Evolutionary conservation across 208 protist genomes (phyloP).

Genomic region (Leishmania major): DNA sequence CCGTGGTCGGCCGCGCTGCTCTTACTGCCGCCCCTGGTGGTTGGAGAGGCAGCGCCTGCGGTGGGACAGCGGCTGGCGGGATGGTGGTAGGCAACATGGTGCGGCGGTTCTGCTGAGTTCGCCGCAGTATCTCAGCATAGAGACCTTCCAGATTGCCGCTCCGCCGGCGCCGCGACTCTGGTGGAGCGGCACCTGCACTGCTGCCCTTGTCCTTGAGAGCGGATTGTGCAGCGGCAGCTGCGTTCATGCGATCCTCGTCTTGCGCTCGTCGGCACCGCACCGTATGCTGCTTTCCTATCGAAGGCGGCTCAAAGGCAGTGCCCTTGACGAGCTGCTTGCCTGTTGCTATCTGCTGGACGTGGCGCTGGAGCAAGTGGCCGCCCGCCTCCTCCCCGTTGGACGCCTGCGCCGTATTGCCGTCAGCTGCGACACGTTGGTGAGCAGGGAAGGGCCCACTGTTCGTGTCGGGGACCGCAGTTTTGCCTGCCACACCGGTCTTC

Average conservation of each 20-base stretch:
- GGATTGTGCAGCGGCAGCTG: background rate
- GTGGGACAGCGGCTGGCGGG: background rate
- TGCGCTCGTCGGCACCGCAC: conserved; percentile 7
- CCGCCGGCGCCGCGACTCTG: background rate
- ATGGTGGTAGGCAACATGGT: conserved; percentile 12
- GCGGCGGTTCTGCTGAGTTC: conserved; percentile 25
- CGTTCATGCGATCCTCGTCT: background rate
- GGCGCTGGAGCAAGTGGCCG: conserved; percentile 45
- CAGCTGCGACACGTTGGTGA: conserved; percentile 3
- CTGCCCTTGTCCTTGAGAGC: background rate
- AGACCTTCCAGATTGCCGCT: background rate
- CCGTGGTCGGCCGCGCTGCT: background rate
- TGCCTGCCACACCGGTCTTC: background rate
- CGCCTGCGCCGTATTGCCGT: background rate
- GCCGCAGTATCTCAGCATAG: conserved; percentile 24
- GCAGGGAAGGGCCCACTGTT: conserved; percentile 28
- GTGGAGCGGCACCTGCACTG: background rate
- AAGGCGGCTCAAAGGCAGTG: conserved; percentile 19
- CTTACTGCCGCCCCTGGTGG: background rate
- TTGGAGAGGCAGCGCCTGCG: background rate
- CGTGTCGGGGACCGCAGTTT: background rate
- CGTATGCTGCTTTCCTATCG: conserved; percentile 1
- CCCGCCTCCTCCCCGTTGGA: conserved; percentile 1
- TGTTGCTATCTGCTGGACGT: conserved; percentile 53
- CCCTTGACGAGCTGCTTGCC: conserved; percentile 33